A percentile compares a stretch with the other conserved stretches of the same genome.
Conservation (phyloP, 345 rosid species). For the Viola odorata region DNA sequence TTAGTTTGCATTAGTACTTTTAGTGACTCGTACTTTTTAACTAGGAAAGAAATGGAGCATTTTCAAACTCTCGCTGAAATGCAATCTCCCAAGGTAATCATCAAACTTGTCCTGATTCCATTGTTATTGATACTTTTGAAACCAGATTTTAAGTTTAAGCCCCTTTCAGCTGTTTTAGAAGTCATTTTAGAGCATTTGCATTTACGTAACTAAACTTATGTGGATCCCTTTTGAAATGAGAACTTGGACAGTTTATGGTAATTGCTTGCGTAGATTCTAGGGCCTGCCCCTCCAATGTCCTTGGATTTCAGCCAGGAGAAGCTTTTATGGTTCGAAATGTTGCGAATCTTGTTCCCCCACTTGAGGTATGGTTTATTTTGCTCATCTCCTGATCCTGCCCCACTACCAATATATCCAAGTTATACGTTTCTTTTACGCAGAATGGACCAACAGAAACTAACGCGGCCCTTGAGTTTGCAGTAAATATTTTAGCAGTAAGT, state of each 20-base stretch:
- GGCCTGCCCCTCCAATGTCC: constrained; percentile 29
- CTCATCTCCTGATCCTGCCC: not conserved
- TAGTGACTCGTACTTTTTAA: not conserved
- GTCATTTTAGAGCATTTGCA: not conserved
- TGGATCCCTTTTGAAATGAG: constrained; percentile 14
- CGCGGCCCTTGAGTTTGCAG: constrained; percentile 31
- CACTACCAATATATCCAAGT: not conserved
- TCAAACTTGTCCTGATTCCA: not conserved
- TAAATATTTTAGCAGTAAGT: constrained; percentile 22
- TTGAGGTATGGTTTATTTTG: constrained; percentile 9
- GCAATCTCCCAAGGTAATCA: constrained; percentile 26
- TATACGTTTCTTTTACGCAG: constrained; percentile 4
- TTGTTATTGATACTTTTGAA: not conserved
- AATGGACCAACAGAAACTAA: constrained; percentile 29
- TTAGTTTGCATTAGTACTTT: not conserved
- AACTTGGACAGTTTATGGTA: constrained; percentile 31
- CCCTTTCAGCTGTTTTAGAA: not conserved
- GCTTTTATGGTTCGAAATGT: constrained; percentile 27
- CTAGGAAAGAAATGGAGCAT: constrained; percentile 18
- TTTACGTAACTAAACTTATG: not conserved
- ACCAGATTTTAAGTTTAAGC: not conserved
- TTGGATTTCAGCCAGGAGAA: constrained; percentile 34
- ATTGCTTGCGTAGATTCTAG: constrained; percentile 32
- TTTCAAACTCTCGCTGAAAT: constrained; percentile 17
- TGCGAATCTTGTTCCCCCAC: constrained; percentile 25